Base-by-base conservation (phyloP, 495 filamentous ascomycete species). In the Aspergillus ellipticus region DNA sequence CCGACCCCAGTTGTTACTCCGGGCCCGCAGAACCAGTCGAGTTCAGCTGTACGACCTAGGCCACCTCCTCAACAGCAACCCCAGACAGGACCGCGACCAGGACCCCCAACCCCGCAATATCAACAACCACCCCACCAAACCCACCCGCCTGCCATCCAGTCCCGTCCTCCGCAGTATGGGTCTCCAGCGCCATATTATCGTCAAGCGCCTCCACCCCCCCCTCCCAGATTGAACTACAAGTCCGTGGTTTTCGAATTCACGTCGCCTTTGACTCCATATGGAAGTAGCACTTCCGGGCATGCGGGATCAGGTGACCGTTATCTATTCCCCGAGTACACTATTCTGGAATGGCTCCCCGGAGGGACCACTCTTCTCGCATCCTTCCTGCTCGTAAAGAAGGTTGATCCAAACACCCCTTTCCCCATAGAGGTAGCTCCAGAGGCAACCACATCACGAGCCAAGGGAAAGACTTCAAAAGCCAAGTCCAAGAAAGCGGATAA, bases 231-330 rank as follows among this genome's bases (percentile, higher is more conserved):
- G 6, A 83, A 89, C 60, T 85, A 87, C 64, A 82, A 83, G 35
- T 82, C 88, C 15, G 77, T 96, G 2, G 84, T 92, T 9, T 89
- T 98, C 51, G 93, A 96, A 65, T 96, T 96, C 61, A 77, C 75
- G 1, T 79, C 76, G 9, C 76, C 76, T 0, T 58, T 78, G 49
- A 77, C 76, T 11, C 74, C 76, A 1, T 77, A 77, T 28, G 74
- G 75, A 65, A 78, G 69, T 53, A 73, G 69, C 29, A 73, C 74
- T 0, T 79, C 83, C 2, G 85, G 86, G 48, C 83, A 86, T 28
- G 87, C 83, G 8, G 82, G 81, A 13, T 83, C 81, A 16, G 91
- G 91, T 9, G 94, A 97, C 65, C 85, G 92, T 17, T 97, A 91
- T 65, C 68, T 92, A 17, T 94, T 98, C 64, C 94, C 94, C 0